Evolutionary conservation across 495 filamentous ascomycete genomes (phyloP), one percentile per base, ranked within the genome.

Genomic region (Ramalina intermedia): DNA sequence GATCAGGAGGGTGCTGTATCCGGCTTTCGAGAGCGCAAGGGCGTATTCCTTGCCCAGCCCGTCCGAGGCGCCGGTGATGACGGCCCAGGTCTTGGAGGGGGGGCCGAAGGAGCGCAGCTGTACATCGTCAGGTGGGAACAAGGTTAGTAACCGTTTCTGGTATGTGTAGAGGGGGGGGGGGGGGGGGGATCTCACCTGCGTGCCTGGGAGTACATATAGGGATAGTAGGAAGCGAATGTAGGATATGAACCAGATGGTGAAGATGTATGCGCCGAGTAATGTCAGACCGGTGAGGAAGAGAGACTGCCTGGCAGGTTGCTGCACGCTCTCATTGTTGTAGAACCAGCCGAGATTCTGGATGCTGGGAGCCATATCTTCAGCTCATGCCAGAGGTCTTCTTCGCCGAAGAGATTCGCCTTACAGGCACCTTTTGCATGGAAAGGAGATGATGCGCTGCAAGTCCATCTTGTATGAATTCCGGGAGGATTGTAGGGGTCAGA

Each of bases 41-140:
- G 90, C 85, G 61, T 84, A 99, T 71, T 96, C 91, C 70, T 95
- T 96, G 58, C 93, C 93, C 47, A 99, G 78, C 53, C 93, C 93
- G 69, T 96, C 91, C 12, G 87, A 94, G 48, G 93, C 91, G 55
- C 93, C 93, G 41, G 93, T 96, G 18, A 99, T 75, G 40, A 99
- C 75, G 18, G 87, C 91, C 87, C 89, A 99, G 58, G 80, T 89
- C 37, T 55, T 50, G 50, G 89, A 89, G 58, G 86, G 87, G 52
- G 81, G 82, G 55, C 88, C 93, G 69, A 95, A 96, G 52, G 80
- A 86, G 51, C 76, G 79, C 48, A 99, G 81, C 91, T 98, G 54
- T 13, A 42, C 27, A 11, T 14, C 43, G 23, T 16, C 37, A 43
- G 37, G 52, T 23, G 48, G 50, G 26, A 3, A 6, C 6, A 4